Conservation (phyloP, 2,329 filamentous ascomycete species). For the Sphaerostilbella broomeana region DNA sequence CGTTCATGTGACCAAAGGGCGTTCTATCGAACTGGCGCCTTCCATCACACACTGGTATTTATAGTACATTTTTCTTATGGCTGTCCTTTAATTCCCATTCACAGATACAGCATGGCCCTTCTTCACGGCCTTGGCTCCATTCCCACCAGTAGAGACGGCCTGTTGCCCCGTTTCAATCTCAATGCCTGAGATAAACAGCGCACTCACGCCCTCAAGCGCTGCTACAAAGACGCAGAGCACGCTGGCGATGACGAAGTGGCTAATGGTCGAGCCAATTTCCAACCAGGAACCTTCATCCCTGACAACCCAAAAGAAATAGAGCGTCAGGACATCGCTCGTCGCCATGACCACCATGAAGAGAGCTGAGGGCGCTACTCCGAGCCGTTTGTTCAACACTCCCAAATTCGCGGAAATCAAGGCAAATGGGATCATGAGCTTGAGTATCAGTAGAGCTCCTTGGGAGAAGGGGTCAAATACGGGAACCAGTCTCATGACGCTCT, state of each 20-base stretch:
- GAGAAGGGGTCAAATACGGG: slow-evolving; percentile 92
- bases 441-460: slow-evolving; percentile 76
- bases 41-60: no score
- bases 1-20: no score
- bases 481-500: slow-evolving; percentile 79
- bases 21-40: no score
- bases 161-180: slow-evolving; percentile 49
- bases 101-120: no score
- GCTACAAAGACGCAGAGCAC: slow-evolving; percentile 86
- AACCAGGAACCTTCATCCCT: slow-evolving; percentile 95
- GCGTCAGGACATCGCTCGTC: slow-evolving; percentile 80
- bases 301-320: slow-evolving; percentile 97
- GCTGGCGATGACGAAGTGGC: slow-evolving; percentile 90
- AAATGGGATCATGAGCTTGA: slow-evolving; percentile 92
- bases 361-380: slow-evolving; percentile 79
- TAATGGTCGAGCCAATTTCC: slow-evolving; percentile 95
- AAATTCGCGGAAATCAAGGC: slow-evolving; percentile 86
- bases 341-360: slow-evolving; percentile 94
- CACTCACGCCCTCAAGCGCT: slow-evolving; percentile 76
- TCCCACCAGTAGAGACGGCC: no score
- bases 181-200: slow-evolving; percentile 73
- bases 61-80: no score
- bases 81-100: no score
- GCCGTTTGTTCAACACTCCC: slow-evolving; percentile 79
- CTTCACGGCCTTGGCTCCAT: no score